phyloP scores from a whole-genome alignment of 306 rosid species.

The Pachyrhizus erosus region DNA sequence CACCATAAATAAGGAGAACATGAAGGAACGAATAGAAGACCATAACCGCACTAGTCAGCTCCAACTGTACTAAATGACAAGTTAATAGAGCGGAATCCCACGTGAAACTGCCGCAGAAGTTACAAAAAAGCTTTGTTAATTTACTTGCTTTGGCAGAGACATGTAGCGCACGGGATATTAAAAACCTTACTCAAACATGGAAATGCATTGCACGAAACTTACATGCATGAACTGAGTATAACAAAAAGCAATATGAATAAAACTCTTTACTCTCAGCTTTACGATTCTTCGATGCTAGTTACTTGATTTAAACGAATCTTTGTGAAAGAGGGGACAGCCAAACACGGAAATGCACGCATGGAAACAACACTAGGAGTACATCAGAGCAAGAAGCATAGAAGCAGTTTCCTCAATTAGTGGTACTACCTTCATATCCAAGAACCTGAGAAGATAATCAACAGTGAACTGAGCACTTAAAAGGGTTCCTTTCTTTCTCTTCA shows the following conservation, averaged over 20 bases:
- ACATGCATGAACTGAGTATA: constrained; percentile 4
- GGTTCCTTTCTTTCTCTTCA: background rate
- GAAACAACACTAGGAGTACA: background rate
- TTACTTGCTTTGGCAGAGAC: constrained; percentile 14
- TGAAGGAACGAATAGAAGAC: background rate
- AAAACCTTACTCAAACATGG: background rate
- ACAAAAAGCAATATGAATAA: background rate
- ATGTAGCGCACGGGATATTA: background rate
- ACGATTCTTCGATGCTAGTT: background rate
- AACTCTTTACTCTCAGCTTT: background rate
- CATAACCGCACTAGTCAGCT: background rate
- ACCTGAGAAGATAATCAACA: background rate
- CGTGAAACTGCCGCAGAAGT: background rate
- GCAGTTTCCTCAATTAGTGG: background rate
- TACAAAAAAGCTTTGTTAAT: background rate
- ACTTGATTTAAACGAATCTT: background rate
- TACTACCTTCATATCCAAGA: background rate
- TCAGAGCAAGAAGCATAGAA: background rate
- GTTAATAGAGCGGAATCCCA: background rate
- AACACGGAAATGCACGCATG: constrained; percentile 12
- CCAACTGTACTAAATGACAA: background rate
- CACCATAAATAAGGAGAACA: background rate
- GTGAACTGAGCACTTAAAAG: background rate
- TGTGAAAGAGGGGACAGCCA: background rate
- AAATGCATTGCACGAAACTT: background rate